These are phyloP conservation scores for Beauveria sp. DNA, from an alignment of 2,329 filamentous ascomycete species.

Conservation along the genomic window DNA sequence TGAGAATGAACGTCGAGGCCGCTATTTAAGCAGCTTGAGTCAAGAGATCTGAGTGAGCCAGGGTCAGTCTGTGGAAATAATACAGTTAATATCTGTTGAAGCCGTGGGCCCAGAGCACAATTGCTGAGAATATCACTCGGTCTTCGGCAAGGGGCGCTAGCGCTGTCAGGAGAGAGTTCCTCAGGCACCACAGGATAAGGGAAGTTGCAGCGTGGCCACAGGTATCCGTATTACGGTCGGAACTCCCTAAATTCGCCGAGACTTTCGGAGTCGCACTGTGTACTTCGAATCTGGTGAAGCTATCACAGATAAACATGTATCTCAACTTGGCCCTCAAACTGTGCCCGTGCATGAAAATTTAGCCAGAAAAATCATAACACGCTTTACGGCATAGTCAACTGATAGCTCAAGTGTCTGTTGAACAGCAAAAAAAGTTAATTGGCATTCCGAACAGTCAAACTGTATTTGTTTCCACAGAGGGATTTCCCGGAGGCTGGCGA, in stretches of 20 bases:
- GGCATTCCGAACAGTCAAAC: not conserved
- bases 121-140: no score
- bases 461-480: not conserved
- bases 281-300: not conserved
- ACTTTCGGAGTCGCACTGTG: constrained; percentile 10
- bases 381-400: not conserved
- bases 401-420: not conserved
- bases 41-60: no score
- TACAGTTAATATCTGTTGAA: not conserved
- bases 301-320: not conserved
- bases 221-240: not conserved
- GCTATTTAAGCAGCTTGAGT: not conserved
- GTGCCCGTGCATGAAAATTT: not conserved
- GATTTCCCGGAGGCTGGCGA: constrained; percentile 7
- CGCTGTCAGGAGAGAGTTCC: constrained; percentile 1
- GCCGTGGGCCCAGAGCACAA: no score
- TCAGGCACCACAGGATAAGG: constrained; percentile 7
- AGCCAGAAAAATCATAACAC: not conserved
- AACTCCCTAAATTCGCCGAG: constrained; percentile 12
- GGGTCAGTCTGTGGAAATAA: not conserved
- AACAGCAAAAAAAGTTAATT: not conserved
- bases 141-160: not conserved
- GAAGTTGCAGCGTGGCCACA: constrained; percentile 3
- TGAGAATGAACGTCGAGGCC: not conserved
- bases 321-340: not conserved